Conservation (phyloP, 805 yeast species). For the Pichia sporocuriosa region DNA sequence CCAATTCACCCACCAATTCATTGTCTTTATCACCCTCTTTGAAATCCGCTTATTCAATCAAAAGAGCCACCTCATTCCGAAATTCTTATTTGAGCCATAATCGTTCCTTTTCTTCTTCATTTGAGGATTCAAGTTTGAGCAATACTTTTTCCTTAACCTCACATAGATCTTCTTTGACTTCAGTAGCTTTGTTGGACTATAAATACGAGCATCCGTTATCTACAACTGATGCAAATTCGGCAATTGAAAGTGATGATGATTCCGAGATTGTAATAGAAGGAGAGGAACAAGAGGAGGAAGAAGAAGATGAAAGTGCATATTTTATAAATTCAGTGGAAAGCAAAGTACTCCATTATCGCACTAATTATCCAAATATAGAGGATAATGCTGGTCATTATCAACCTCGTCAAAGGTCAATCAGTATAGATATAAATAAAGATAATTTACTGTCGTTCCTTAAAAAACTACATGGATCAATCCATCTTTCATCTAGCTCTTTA, state of each 20-base stretch:
- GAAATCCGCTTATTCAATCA: slow-evolving; percentile 4
- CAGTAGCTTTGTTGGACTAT: not conserved
- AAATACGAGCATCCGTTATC: not conserved
- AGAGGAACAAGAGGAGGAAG: not conserved
- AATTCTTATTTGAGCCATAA: no score
- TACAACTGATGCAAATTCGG: not conserved
- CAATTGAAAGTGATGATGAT: slow-evolving; percentile 1
- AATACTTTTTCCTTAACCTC: no score
- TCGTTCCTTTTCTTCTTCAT: not conserved
- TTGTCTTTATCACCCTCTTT: slow-evolving; percentile 6
- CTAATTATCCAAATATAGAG: no score
- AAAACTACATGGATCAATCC: not conserved
- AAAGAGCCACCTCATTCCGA: slow-evolving; percentile 6
- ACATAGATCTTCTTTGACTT: not conserved
- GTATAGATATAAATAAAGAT: not conserved
- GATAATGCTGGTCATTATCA: no score
- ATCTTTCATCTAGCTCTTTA: not conserved
- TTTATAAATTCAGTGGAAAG: no score
- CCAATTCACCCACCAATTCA: no score
- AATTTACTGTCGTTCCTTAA: not conserved
- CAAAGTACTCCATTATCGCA: no score
- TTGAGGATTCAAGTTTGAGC: not conserved
- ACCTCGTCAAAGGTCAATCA: no score
- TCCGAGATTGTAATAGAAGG: not conserved
- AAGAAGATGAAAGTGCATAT: not conserved